A percentile compares a stretch with the other conserved stretches of the same genome.
phyloP scores from a whole-genome alignment of 179 eudicot species.

The Heliamphora pulchella region DNA sequence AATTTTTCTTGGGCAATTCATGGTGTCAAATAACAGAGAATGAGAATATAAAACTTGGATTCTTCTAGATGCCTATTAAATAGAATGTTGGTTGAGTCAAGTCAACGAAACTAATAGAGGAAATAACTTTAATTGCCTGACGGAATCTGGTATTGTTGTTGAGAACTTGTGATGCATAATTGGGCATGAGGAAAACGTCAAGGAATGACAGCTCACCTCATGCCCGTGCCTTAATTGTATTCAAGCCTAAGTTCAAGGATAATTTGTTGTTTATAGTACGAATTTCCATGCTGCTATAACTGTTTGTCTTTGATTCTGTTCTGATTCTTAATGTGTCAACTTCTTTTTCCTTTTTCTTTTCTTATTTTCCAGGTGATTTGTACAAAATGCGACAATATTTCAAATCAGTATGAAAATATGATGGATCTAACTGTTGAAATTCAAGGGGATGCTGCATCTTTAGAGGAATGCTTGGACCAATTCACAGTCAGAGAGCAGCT shows the following conservation, averaged over 20 bases:
- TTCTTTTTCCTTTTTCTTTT: background rate
- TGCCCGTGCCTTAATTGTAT: background rate
- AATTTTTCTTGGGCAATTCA: background rate
- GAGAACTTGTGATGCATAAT: background rate
- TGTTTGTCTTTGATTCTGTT: background rate
- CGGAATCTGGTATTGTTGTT: background rate
- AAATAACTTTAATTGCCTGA: too few species aligned
- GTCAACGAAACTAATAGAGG: background rate
- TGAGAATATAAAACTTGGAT: background rate
- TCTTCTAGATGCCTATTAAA: too few species aligned
- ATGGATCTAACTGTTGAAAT: slow-evolving; percentile 57
- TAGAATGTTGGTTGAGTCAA: too few species aligned
- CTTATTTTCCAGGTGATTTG: slow-evolving; percentile 37
- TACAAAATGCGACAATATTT: slow-evolving; percentile 36
- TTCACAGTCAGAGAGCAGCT: slow-evolving; percentile 79
- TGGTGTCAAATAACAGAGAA: background rate
- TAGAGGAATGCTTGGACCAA: slow-evolving; percentile 64
- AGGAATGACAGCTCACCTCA: background rate
- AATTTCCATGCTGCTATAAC: background rate
- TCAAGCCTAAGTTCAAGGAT: background rate
- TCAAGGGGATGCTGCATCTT: slow-evolving; percentile 41
- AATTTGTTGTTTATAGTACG: background rate
- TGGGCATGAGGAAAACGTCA: background rate
- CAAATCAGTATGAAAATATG: slow-evolving; percentile 52
- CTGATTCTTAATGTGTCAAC: slow-evolving; percentile 1